A percentile compares a stretch with the other conserved stretches of the same genome.
Conservation (phyloP, 1,284 basidiomycete genomes). For the Termitomyces sp. region DNA sequence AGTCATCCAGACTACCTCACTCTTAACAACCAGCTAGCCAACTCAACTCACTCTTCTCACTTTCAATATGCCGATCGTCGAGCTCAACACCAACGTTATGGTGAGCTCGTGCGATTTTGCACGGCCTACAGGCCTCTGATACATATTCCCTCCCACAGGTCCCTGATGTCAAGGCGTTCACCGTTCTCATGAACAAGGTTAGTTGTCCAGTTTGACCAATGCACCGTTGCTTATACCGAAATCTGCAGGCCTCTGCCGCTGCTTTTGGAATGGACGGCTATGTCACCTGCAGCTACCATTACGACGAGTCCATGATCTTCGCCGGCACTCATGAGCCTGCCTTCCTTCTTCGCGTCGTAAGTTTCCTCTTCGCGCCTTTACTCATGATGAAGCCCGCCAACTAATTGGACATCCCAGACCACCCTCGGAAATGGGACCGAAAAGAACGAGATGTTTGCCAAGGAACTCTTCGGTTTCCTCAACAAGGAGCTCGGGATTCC, state of each 20-base stretch:
- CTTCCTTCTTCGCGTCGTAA: conserved; percentile 4
- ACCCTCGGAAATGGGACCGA: conserved; percentile 5
- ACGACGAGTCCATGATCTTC: conserved; percentile 3
- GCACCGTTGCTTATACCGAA: too few relatives aligned
- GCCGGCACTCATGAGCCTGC: conserved; percentile 3
- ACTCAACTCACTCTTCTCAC: neutral
- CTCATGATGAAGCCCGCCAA: neutral
- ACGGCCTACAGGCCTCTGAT: too few relatives aligned
- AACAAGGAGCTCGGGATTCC: conserved; percentile 4
- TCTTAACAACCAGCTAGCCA: neutral
- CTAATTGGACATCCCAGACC: neutral
- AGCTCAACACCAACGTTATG: conserved; percentile 7
- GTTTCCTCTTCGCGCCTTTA: neutral
- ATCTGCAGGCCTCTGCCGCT: neutral
- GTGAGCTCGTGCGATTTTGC: neutral
- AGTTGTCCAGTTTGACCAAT: neutral
- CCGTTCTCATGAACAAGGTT: conserved; percentile 1
- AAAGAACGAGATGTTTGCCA: conserved; percentile 3
- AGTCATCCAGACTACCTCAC: neutral
- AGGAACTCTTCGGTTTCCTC: conserved; percentile 3
- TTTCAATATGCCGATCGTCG: conserved; percentile 5
- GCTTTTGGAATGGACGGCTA: conserved; percentile 9
- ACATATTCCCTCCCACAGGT: neutral
- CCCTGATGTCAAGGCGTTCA: conserved; percentile 4
- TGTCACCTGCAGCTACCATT: conserved; percentile 4